Base-by-base conservation (phyloP, 176 grass and related monocot species). In the Oropetium thomaeum region DNA sequence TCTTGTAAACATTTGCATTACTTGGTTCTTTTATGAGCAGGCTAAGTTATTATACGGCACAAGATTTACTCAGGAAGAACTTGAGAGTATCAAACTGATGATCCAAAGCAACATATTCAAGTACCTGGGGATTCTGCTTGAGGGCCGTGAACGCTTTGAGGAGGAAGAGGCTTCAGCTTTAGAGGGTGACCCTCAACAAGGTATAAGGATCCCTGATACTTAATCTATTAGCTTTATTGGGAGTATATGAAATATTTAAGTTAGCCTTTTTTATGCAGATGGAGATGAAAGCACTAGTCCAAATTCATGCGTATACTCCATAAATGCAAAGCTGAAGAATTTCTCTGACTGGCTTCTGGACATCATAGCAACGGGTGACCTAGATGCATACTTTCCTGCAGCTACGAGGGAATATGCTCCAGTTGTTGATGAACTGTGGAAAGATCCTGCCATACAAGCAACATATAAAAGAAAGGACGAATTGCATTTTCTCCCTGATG, bases 21-120 rank as follows among this genome's bases (percentile, higher is more conserved):
- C 54, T 10, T 73, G 42, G 42, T 74, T 55, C 7, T 83, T 84
- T 63, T 57, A 63, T 59, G 44, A 75, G 77, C 88, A 97, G 95
- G 91, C 84, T 8, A 98, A 94, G 67, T 79, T 92, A 62, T 72
- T 98, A 51, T 98, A 94, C 26, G 89, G 87, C 58, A 88, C 72
- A 73, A 92, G 78, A 33, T 98, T 98, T 68, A 86, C 84, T 28
- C 72, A 60, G 61, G 91, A 98, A 82, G 96, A 98, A 76, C 91
- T 89, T 48, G 91, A 94, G 48, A 69, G 43, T 77, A 90, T 92
- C 47, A 98, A 98, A 89, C 29, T 98, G 25, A 98, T 98, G 96
- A 92, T 98, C 69, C 96, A 98, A 79, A 98, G 96, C 58, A 98
- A 90, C 75, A 88, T 98, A 88, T 98, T 94, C 53, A 98, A 98